These are phyloP conservation scores for Apostasia ramifera DNA, from an alignment of 106 monocot species.

Conservation along the genomic window DNA sequence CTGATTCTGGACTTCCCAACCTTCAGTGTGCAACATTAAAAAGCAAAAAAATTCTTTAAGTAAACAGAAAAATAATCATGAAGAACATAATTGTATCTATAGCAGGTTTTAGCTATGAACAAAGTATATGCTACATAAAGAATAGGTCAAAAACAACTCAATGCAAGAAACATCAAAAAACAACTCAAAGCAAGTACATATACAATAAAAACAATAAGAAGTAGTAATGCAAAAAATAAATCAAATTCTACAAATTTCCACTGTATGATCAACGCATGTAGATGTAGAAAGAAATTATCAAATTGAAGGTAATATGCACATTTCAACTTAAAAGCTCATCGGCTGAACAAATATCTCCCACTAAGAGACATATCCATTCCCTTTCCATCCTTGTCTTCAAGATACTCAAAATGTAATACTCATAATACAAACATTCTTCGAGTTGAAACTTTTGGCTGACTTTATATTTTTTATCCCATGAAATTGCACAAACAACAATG, in stretches of 20 bases:
- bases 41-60: background rate
- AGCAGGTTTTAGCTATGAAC: no score
- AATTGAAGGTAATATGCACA: no score
- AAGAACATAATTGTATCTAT: no score
- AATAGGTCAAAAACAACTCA: background rate
- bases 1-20: conserved; percentile 15
- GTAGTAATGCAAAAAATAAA: conserved; percentile 19
- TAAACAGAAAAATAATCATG: background rate
- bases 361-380: background rate
- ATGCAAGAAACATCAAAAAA: conserved; percentile 13
- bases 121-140: no score
- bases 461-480: no score
- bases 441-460: no score
- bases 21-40: conserved; percentile 14
- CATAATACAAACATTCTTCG: no score
- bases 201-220: conserved; percentile 16
- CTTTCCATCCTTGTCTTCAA: background rate
- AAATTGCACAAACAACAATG: no score
- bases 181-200: conserved; percentile 32
- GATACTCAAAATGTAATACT: no score
- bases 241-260: conserved; percentile 2
- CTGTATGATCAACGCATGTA: background rate
- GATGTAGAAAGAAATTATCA: no score
- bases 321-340: conserved; percentile 19
- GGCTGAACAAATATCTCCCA: conserved; percentile 13